A percentile compares a stretch with the other conserved stretches of the same genome.
Evolutionary conservation across 179 eudicot genomes (phyloP).

Genomic region (Drosera spatulata): DNA sequence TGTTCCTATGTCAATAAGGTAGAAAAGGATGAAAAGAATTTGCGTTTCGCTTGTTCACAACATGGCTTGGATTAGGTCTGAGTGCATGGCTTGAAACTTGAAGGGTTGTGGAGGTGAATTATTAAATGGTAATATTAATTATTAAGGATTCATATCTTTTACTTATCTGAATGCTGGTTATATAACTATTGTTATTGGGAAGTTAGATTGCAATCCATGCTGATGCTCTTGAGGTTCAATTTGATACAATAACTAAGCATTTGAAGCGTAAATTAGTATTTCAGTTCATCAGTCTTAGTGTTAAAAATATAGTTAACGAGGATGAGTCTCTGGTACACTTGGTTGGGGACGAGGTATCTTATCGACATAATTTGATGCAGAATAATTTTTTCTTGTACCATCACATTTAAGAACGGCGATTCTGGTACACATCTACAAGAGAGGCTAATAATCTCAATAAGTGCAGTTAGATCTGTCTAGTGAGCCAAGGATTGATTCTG

Average conservation of each 20-base stretch:
- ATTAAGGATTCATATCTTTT: not conserved
- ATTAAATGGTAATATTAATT: not conserved
- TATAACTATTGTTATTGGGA: not conserved
- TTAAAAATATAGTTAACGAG: no score
- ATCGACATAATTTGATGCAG: not conserved
- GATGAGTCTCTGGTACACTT: no score
- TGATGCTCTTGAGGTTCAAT: not conserved
- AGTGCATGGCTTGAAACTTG: not conserved
- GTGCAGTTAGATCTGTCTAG: not conserved
- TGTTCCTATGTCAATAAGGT: not conserved
- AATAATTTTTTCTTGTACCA: not conserved
- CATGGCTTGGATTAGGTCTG: no score
- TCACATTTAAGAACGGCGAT: no score
- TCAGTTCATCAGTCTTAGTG: no score
- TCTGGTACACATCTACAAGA: no score
- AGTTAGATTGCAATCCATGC: not conserved
- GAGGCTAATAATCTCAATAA: no score
- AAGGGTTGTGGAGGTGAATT: not conserved
- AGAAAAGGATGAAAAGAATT: not conserved
- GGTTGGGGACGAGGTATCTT: no score
- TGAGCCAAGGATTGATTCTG: not conserved
- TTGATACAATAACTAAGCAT: no score
- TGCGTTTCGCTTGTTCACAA: not conserved
- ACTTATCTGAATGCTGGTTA: not conserved
- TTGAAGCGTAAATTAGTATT: not conserved